These are phyloP conservation scores for Cystofilobasidium bisporidii DNA, from an alignment of 768 basidiomycete species.

Conservation along the genomic window DNA sequence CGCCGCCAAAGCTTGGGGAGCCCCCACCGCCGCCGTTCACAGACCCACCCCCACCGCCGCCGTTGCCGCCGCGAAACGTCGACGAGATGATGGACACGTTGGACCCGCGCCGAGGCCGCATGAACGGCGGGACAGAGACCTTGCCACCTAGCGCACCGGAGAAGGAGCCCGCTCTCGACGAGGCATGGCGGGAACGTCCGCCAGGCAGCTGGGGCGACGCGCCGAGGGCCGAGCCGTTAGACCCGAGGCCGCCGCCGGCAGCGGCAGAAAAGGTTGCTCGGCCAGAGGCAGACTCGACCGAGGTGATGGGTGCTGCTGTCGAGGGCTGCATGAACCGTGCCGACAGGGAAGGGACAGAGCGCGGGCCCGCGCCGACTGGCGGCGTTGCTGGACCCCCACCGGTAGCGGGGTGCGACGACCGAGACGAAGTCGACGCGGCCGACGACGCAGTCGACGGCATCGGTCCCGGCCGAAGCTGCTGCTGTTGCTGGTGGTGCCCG, in stretches of 20 bases:
- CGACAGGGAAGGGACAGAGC: not conserved
- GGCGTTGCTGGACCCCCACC: too few relatives aligned
- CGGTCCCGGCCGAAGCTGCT: not conserved
- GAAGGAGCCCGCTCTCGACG: conserved; percentile 3
- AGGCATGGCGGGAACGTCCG: conserved; percentile 3
- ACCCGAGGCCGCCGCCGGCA: too few relatives aligned
- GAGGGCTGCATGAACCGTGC: conserved; percentile 3
- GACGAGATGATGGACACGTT: not conserved
- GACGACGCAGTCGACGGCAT: not conserved
- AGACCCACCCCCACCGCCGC: too few relatives aligned
- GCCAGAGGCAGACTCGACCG: conserved; percentile 15
- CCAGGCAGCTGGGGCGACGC: not conserved
- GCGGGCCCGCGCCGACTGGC: not conserved
- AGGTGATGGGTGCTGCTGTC: conserved; percentile 16
- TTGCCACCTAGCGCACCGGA: not conserved
- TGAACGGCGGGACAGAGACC: not conserved
- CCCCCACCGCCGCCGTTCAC: too few relatives aligned
- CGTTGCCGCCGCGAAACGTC: not conserved
- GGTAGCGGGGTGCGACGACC: not conserved
- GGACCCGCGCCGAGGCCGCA: not conserved
- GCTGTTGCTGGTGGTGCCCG: not conserved
- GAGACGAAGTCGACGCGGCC: not conserved
- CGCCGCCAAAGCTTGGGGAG: not conserved
- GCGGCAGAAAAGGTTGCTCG: conserved; percentile 12
- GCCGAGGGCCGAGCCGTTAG: too few relatives aligned